Evolutionary conservation across 192 early-diverging fungal species (phyloP).

Genomic region (Linnemannia schmuckeri): DNA sequence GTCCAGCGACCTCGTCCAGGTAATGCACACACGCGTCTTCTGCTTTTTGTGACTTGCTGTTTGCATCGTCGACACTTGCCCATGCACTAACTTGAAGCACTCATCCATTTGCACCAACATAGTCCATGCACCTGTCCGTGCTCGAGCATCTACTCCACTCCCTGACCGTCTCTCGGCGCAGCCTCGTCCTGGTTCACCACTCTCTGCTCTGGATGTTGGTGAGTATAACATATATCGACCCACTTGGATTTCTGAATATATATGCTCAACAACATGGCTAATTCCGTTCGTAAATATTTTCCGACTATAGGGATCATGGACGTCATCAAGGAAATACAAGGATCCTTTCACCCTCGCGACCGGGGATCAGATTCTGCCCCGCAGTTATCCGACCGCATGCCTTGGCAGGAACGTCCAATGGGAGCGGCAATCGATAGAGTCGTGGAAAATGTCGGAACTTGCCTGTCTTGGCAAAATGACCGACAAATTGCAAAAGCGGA

Average conservation of each 20-base stretch:
- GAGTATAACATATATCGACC: constrained; percentile 11
- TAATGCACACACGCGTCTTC: neutral
- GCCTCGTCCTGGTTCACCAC: neutral
- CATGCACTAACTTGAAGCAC: neutral
- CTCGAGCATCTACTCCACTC: no score
- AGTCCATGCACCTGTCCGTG: no score
- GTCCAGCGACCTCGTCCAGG: neutral
- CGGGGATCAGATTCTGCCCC: neutral
- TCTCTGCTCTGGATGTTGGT: neutral
- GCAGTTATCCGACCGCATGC: neutral
- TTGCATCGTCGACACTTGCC: neutral
- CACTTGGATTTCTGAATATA: neutral
- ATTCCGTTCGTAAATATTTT: neutral
- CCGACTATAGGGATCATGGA: constrained; percentile 8
- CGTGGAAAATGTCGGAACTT: constrained; percentile 1
- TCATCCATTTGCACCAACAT: no score
- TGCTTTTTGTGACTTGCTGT: neutral
- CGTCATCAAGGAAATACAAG: constrained; percentile 19
- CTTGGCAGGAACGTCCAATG: constrained; percentile 15
- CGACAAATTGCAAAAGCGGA: neutral
- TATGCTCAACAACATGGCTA: neutral
- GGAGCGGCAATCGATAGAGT: constrained; percentile 13
- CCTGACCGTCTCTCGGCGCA: no score
- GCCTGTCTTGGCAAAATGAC: constrained; percentile 6
- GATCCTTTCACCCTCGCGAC: neutral